Conservation (phyloP, 164 flowering plant genomes). For the Macadamia integrifolia region DNA sequence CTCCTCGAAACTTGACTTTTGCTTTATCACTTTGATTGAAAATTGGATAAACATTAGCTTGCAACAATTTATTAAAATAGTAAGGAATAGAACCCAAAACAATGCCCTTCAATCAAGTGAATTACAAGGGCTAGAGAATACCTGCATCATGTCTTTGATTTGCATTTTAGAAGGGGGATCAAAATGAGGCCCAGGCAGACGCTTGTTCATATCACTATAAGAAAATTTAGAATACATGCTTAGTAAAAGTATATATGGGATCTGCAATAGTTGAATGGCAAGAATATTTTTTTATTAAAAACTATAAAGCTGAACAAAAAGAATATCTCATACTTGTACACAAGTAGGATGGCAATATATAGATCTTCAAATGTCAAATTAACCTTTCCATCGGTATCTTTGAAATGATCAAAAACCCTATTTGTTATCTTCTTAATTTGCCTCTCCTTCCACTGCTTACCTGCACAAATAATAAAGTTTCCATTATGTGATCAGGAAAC, state of each 20-base stretch:
- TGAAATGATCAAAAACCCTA: constrained; percentile 58
- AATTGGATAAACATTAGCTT: not conserved
- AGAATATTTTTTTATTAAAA: not conserved
- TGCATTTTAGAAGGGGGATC: constrained; percentile 80
- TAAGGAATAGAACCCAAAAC: not conserved
- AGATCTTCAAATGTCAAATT: constrained; percentile 75
- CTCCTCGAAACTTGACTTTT: not conserved
- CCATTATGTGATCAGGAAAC: not conserved
- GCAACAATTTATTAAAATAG: not conserved
- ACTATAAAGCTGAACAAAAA: not conserved
- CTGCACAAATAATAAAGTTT: constrained; percentile 28
- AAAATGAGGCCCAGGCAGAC: constrained; percentile 84
- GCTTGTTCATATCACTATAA: constrained; percentile 82
- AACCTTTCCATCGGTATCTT: constrained; percentile 44
- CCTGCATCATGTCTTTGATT: constrained; percentile 61
- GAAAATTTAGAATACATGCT: constrained; percentile 1
- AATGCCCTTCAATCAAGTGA: not conserved
- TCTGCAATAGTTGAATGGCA: not conserved
- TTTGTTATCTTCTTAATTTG: constrained; percentile 63
- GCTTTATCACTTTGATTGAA: too few species aligned
- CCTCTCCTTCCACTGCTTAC: constrained; percentile 69
- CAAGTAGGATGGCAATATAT: constrained; percentile 83
- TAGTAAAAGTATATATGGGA: not conserved
- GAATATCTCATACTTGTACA: constrained; percentile 60
- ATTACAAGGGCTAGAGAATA: constrained; percentile 11